These are phyloP conservation scores for Clarkia xantiana DNA, from an alignment of 345 rosid species.

Conservation along the genomic window DNA sequence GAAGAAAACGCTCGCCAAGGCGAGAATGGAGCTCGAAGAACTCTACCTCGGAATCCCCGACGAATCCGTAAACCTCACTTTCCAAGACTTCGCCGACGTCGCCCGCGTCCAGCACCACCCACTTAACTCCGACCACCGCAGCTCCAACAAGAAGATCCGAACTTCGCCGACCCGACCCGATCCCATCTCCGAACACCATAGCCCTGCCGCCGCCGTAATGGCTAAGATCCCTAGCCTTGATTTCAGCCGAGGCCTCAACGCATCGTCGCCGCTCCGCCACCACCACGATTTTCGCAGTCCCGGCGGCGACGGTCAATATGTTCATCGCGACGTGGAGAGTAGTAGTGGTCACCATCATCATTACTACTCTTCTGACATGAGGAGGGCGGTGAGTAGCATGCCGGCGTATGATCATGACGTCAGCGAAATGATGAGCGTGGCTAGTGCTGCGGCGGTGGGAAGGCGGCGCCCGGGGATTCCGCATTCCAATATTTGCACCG, in stretches of 20 bases:
- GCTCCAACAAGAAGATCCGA: not conserved
- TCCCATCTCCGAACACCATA: not conserved
- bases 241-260: constrained; percentile 23
- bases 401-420: constrained; percentile 13
- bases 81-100: constrained; percentile 36
- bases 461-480: constrained; percentile 51
- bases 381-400: constrained; percentile 11
- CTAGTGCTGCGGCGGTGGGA: constrained; percentile 11
- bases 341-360: not conserved
- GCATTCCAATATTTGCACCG: constrained; percentile 52
- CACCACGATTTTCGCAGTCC: constrained; percentile 4
- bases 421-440: constrained; percentile 23
- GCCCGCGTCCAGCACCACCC: constrained; percentile 14
- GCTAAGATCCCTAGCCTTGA: constrained; percentile 32
- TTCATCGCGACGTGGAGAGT: not conserved
- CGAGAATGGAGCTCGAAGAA: constrained; percentile 47
- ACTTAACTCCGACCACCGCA: not conserved
- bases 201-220: not conserved
- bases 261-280: constrained; percentile 7
- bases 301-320: not conserved
- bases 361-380: not conserved
- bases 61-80: constrained; percentile 55
- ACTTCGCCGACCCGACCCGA: not conserved
- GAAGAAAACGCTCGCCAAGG: constrained; percentile 20
- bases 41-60: constrained; percentile 48